Evolutionary conservation across 2,329 filamentous ascomycete genomes (phyloP).

Genomic region (Pseudogymnoascus sp.): DNA sequence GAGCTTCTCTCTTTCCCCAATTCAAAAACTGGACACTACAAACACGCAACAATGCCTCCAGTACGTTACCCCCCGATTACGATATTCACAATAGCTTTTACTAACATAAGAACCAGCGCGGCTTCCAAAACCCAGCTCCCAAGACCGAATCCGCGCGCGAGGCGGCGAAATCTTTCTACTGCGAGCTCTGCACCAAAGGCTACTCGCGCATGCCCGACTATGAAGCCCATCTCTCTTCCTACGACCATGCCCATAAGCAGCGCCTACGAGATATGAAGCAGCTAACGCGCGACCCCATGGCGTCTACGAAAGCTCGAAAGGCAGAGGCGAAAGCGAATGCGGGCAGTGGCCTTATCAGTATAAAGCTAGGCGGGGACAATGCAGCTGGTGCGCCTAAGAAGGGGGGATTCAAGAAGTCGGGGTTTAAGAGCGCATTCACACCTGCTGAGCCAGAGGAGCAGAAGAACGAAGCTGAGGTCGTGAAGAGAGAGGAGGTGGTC

Average conservation of each 20-base stretch:
- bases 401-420: slow-evolving; percentile 71
- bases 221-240: slow-evolving; percentile 86
- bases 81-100: not conserved
- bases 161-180: slow-evolving; percentile 74
- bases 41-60: slow-evolving; percentile 1
- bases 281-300: slow-evolving; percentile 64
- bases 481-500: slow-evolving; percentile 23
- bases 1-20: not conserved
- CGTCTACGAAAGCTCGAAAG: slow-evolving; percentile 56
- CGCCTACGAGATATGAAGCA: slow-evolving; percentile 82
- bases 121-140: slow-evolving; percentile 39
- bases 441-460: slow-evolving; percentile 38
- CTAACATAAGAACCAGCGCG: slow-evolving; percentile 21
- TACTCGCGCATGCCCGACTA: slow-evolving; percentile 95
- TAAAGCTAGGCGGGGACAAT: slow-evolving; percentile 46
- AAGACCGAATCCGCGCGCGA: slow-evolving; percentile 60
- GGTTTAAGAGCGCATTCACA: slow-evolving; percentile 71
- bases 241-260: slow-evolving; percentile 93
- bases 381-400: slow-evolving; percentile 51
- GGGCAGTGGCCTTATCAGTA: slow-evolving; percentile 54
- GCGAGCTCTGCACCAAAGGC: slow-evolving; percentile 82
- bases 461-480: slow-evolving; percentile 25
- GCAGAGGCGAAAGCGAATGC: slow-evolving; percentile 61
- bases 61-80: not conserved
- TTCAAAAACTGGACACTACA: not conserved